Base-by-base conservation (phyloP, 306 rosid genomes). In the Carpinus viminea region DNA sequence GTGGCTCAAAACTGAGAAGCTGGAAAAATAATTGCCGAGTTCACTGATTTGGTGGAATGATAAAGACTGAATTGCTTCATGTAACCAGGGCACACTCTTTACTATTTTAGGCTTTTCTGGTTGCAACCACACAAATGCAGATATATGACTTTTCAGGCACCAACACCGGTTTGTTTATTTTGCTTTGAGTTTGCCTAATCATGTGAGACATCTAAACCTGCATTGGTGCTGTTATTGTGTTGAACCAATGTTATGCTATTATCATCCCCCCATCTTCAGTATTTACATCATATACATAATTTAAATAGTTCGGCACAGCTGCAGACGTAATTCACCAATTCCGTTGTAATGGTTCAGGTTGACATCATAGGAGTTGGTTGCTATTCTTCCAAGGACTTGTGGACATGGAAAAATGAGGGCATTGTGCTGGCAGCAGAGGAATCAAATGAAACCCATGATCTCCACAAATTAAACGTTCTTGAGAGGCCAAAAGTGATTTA, bases 401-500 rank as follows among this genome's bases (percentile, higher is more conserved):
- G 98, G 99, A 88, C 89, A 70, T 96, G 99, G 99, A 96, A 89
- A 80, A 93, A 90, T 45, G 97, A 96, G 83, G 99, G 99, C 55
- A 82, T 96, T 64, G 99, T 93, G 70, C 88, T 96, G 74, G 85
- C 90, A 52, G 96, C 98, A 41, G 93, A 93, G 85, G 91, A 93
- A 84, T 85, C 88, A 50, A 75, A 96, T 4, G 98, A 93, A 80
- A 91, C 91, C 36, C 98, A 96, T 68, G 97, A 96, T 88, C 96
- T 96, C 79, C 96, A 96, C 83, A 87, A 80, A 61, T 91, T 89
- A 59, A 96, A 96, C 41, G 99, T 96, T 50, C 96, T 96, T 2
- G 99, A 96, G 90, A 83, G 99, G 84, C 99, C 99, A 2, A 96
- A 96, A 81, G 99, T 93, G 80, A 81, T 96, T 75, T 91, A 91